Percentiles rank a stretch among this genome's conserved stretches.
Conservation (phyloP, 2,329 filamentous ascomycete genomes). For the Aspergillus terreus region DNA sequence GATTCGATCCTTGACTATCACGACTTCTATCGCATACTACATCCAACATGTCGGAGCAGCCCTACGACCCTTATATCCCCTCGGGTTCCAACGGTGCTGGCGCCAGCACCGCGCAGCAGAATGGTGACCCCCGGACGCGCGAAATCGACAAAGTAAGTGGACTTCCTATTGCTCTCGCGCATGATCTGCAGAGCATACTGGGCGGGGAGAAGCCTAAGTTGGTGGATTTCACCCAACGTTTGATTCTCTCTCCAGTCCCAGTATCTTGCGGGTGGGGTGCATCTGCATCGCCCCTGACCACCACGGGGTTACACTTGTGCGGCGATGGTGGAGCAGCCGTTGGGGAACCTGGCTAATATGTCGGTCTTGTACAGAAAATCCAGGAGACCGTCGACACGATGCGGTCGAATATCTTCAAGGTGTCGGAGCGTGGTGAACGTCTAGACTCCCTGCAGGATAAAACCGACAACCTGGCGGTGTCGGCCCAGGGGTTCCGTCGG, state of each 20-base stretch:
- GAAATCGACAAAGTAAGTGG: slow-evolving; percentile 80
- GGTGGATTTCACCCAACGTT: too few species aligned
- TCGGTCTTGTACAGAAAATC: slow-evolving; percentile 70
- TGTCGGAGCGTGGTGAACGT: slow-evolving; percentile 85
- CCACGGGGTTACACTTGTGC: background rate
- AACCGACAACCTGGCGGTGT: slow-evolving; percentile 86
- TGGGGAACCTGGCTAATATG: slow-evolving; percentile 17
- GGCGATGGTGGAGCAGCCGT: background rate
- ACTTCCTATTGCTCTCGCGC: background rate
- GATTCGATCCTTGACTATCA: slow-evolving; percentile 5
- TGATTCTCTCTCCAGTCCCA: background rate
- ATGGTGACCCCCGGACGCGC: slow-evolving; percentile 63
- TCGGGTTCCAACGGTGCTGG: slow-evolving; percentile 53
- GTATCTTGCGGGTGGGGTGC: too few species aligned
- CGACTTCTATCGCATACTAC: slow-evolving; percentile 12
- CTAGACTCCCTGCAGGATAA: slow-evolving; percentile 88
- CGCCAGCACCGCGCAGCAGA: slow-evolving; percentile 19
- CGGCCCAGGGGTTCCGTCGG: slow-evolving; percentile 90
- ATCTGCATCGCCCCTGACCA: background rate
- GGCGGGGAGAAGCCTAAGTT: too few species aligned
- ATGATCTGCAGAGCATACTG: background rate
- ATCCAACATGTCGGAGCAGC: slow-evolving; percentile 57
- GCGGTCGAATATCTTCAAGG: slow-evolving; percentile 96
- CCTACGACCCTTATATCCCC: slow-evolving; percentile 88
- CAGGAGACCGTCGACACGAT: slow-evolving; percentile 92